Base-by-base conservation (phyloP, 345 rosid species). In the Eucalyptus albens region DNA sequence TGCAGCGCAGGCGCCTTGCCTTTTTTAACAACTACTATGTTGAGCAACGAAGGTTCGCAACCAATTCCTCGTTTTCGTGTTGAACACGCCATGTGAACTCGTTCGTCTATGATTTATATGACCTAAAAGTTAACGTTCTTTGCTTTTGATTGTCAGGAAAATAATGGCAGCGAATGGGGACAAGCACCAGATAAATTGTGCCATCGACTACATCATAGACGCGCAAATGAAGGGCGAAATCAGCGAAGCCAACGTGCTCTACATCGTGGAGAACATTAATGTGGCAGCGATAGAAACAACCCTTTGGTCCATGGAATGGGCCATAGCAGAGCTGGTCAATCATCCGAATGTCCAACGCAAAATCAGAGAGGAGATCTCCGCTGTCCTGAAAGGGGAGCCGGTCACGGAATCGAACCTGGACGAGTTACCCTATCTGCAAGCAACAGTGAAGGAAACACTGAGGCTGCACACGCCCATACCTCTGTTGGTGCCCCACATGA, bases 281-380 rank as follows among this genome's bases (percentile, higher is more conserved):
- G 97, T 95, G 42, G 97, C 97, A 14, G 97, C 96, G 1, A 95
- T 95, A 26, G 97, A 94, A 88, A 95, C 95, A 15, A 94, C 96
- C 3, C 82, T 95, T 15, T 95, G 96, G 97, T 95, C 97, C 19
- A 95, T 94, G 94, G 96, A 95, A 72, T 94, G 97, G 97, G 96
- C 94, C 24, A 94, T 95, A 69, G 96, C 97, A 3, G 97, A 94
- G 88, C 86, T 95, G 51, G 97, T 93, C 49, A 93, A 94, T 90
- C 93, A 94, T 89, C 97, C 97, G 13, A 26, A 59, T 2, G 93
- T 94, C 51, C 95, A 95, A 69, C 51, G 33, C 45, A 94, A 92
- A 89, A 91, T 95, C 88, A 93, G 96, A 16, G 89, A 90, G 3
- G 96, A 95, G 87, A 93, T 95, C 89, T 37, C 89, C 3, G 40